These are phyloP conservation scores for Leccinum obscurum DNA, from an alignment of 768 basidiomycete genomes.

Conservation along the genomic window DNA sequence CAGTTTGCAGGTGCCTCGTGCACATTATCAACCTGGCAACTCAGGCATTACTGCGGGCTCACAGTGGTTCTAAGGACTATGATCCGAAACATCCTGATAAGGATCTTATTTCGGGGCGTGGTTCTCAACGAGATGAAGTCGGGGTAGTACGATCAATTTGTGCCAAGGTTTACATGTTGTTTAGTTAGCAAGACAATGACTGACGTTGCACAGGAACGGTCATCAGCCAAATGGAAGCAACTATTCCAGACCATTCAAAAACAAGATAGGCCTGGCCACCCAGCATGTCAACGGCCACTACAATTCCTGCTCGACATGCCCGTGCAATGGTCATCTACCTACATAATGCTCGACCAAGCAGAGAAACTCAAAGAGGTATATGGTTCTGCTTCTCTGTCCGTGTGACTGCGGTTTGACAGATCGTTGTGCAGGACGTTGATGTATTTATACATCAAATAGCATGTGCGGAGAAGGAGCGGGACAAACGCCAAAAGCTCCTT, in stretches of 20 bases:
- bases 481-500: no score
- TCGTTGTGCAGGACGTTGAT: no score
- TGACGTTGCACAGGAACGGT: not conserved
- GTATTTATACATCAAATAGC: no score
- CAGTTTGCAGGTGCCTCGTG: not conserved
- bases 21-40: slow-evolving; percentile 4
- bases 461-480: no score
- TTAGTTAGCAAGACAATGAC: no score
- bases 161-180: not conserved
- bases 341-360: no score
- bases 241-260: not conserved
- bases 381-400: no score
- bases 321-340: no score
- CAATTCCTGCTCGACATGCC: no score
- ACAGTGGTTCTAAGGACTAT: not conserved
- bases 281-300: no score
- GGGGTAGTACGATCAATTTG: not conserved
- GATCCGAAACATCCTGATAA: not conserved
- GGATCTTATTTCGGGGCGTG: not conserved
- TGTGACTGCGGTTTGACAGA: no score
- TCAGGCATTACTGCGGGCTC: not conserved
- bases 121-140: not conserved
- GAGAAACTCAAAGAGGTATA: no score
- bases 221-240: not conserved
- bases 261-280: not conserved